Evolutionary conservation across 1,284 basidiomycete species (phyloP).

Genomic region (Pseudozyma flocculosa): DNA sequence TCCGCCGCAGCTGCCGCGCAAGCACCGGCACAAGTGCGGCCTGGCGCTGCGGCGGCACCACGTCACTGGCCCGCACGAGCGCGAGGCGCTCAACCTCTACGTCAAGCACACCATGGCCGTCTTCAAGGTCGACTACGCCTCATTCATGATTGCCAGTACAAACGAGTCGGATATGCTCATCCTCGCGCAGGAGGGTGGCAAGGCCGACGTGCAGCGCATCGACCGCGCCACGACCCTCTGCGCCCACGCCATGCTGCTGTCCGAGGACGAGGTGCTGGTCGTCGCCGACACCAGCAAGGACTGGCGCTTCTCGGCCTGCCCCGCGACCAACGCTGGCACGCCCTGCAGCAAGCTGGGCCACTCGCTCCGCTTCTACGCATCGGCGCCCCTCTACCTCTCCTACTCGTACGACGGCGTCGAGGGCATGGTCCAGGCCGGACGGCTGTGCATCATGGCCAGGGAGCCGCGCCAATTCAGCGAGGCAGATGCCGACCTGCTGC

Average conservation of each 20-base stretch:
- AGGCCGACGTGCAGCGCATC: conserved; percentile 6
- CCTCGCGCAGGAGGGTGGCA: conserved; percentile 24
- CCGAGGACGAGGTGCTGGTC: conserved; percentile 33
- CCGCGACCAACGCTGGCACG: conserved; percentile 19
- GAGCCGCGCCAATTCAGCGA: conserved; percentile 37
- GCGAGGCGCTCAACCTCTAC: conserved; percentile 23
- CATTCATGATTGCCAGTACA: conserved; percentile 28
- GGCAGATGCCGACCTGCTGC: conserved; percentile 29
- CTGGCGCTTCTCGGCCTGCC: conserved; percentile 35
- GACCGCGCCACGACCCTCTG: conserved; percentile 24
- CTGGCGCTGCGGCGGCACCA: conserved; percentile 24
- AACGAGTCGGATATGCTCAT: conserved; percentile 28
- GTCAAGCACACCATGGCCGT: conserved; percentile 28
- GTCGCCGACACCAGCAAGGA: conserved; percentile 29
- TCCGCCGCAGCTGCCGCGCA: conserved; percentile 20
- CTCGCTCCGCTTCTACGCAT: conserved; percentile 41
- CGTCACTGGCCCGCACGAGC: conserved; percentile 15
- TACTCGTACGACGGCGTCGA: conserved; percentile 17
- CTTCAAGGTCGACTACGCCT: conserved; percentile 33
- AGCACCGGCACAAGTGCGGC: conserved; percentile 8
- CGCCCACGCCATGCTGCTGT: conserved; percentile 41
- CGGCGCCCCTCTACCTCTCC: conserved; percentile 35
- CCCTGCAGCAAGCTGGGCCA: conserved; percentile 19
- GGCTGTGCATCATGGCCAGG: conserved; percentile 36
- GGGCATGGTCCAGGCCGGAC: conserved; percentile 28